Evolutionary conservation across 139 green algal genomes (phyloP).

Genomic region (Desmodesmus armatus): DNA sequence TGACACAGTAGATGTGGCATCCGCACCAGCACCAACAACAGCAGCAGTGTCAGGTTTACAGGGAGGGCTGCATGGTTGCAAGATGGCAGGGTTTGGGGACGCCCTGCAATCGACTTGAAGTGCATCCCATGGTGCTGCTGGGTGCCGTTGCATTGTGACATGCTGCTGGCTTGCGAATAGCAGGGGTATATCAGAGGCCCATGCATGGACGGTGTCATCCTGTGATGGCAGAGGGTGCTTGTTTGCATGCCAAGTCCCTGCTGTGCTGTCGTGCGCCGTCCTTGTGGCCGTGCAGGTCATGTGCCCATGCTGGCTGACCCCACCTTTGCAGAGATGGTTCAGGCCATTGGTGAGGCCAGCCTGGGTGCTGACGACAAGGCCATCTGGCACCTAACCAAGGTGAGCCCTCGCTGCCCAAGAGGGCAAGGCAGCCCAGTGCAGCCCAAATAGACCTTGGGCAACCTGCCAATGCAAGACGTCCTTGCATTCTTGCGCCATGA

Average conservation of each 20-base stretch:
- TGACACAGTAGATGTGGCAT: no score
- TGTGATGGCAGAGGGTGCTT: no score
- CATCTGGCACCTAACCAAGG: constrained; percentile 93
- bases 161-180: neutral
- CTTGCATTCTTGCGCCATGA: no score
- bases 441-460: neutral
- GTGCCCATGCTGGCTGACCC: constrained; percentile 90
- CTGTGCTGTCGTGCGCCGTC: neutral
- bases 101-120: no score
- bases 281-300: constrained; percentile 71
- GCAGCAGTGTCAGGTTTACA: no score
- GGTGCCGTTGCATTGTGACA: no score
- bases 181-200: neutral
- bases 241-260: neutral
- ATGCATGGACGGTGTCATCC: neutral
- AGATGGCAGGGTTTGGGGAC: no score
- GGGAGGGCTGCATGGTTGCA: no score
- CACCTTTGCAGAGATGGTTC: constrained; percentile 79
- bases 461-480: neutral
- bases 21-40: no score
- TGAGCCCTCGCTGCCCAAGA: constrained; percentile 17
- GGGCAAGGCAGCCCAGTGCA: neutral
- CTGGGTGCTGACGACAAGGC: constrained; percentile 85
- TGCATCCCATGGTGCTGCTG: neutral
- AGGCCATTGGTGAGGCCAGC: constrained; percentile 87